Evolutionary conservation across 1,284 basidiomycete species (phyloP), one percentile per base, ranked within the genome.

Genomic region (Ganoderma sinense): DNA sequence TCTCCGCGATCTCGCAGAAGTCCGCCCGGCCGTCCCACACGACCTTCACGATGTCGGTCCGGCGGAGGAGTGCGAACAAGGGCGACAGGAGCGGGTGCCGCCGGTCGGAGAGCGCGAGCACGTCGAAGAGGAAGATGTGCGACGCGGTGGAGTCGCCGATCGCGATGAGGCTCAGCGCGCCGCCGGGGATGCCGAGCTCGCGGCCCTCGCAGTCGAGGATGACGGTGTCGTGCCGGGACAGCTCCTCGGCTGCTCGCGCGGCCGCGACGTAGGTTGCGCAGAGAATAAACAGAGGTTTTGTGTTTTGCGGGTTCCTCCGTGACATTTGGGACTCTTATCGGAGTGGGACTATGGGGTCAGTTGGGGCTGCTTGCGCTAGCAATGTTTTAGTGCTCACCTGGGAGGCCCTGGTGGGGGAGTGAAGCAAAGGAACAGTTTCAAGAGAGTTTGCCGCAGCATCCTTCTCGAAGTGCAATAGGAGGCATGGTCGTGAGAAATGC

Each of bases 21-120:
- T 85, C 84, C 76, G 82, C 80, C 0, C 84, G 79, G 20, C 84
- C 85, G 70, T 85, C 84, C 84, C 84, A 85, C 66, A 84, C 83
- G 67, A 86, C 70, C 75, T 86, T 85, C 36, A 78, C 75, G 55
- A 84, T 72, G 0, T 68, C 65, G 10, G 74, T 69, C 26, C 79
- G 69, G 43, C 73, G 70, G 60, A 85, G 78, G 20, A 83, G 71
- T 20, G 66, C 43, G 13, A 82, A 69, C 2, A 84, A 67, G 31
- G 65, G 69, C 10, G 73, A 71, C 29, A 82, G 71, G 51, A 73
- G 69, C 8, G 72, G 66, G 56, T 69, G 71, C 2, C 75, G 59
- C n/a, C 70, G 51, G 60, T 67, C 40, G 6, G 69, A 33, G 40
- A 45, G 70, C 62, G 84, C 78, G 36, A 79, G 71, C 64, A 80